Percentiles rank a stretch among this genome's conserved stretches.
phyloP scores from a whole-genome alignment of 1,284 basidiomycete genomes.

The Leucocoprinus gongylophorus region DNA sequence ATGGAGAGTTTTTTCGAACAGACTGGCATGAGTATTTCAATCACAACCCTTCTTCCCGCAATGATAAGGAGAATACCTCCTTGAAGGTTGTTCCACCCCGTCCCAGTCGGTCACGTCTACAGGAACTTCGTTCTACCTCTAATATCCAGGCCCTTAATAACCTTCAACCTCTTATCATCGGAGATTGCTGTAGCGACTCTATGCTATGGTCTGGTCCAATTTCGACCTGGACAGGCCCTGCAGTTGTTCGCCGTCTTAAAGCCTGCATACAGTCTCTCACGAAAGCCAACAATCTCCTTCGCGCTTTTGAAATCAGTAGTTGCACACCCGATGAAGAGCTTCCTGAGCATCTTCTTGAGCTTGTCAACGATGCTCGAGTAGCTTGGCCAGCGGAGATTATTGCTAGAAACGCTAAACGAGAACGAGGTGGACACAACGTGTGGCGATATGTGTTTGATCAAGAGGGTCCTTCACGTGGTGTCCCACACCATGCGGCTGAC shows the following conservation, averaged over 20 bases:
- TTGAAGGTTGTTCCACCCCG: constrained; percentile 8
- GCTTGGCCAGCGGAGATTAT: constrained; percentile 68
- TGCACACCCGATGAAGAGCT: constrained; percentile 56
- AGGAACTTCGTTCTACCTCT: constrained; percentile 21
- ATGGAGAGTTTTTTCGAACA: constrained; percentile 56
- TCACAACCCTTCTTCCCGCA: constrained; percentile 23
- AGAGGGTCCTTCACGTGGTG: constrained; percentile 54
- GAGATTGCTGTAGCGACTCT: constrained; percentile 62
- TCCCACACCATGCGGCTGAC: constrained; percentile 63
- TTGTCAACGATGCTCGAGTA: constrained; percentile 64
- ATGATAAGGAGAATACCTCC: constrained; percentile 4
- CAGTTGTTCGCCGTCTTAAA: constrained; percentile 56
- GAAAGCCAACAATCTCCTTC: constrained; percentile 52
- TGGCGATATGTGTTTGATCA: constrained; percentile 78
- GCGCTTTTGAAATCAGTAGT: constrained; percentile 60
- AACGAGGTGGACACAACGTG: constrained; percentile 47
- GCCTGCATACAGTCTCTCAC: constrained; percentile 63
- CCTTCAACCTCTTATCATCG: constrained; percentile 64
- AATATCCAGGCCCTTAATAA: constrained; percentile 22
- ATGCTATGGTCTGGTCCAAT: constrained; percentile 51
- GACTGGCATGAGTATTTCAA: constrained; percentile 49
- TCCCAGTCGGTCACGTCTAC: constrained; percentile 22
- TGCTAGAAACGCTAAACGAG: constrained; percentile 39
- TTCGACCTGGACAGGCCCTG: constrained; percentile 54
- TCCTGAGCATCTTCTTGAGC: constrained; percentile 54